Evolutionary conservation across 2,329 filamentous ascomycete genomes (phyloP), one percentile per base, ranked within the genome.

Genomic region (Pezicula neosporulosa): DNA sequence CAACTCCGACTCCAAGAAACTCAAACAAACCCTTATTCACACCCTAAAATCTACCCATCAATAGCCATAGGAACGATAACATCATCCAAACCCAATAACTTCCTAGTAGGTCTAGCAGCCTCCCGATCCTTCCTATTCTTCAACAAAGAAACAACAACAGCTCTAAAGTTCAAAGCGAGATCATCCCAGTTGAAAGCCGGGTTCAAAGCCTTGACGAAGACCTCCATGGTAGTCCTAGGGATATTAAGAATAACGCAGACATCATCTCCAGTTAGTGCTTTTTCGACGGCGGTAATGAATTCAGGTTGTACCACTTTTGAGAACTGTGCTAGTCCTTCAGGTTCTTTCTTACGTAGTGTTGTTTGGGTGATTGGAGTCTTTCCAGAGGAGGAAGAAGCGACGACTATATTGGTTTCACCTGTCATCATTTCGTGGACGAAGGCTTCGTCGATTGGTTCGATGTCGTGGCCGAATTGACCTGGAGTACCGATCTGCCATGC

Each of bases 391-490:
- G 36, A 24, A 41, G 36, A 24, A 41, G 30, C 45, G 18, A 42
- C 21, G 9, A 12, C 16, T n/a, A 44, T 54, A 39, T 54, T 41
- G 7, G 24, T 24, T 24, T 24, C 6, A 2, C 56, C 56, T 3
- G 56, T 56, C 21, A 58, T 15, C 12, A 58, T 53, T 37, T 58
- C 52, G 16, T 52, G 41, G 12, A 56, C 28, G 16, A 58, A 56
- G 3, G 3, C 44, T 33, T 55, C 47, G 16, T 58, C 50, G 19
- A 58, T 44, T 10, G 52, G 48, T 30, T 58, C 54, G n/a, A 53
- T 56, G 5, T 53, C 43, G 28, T 56, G 38, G 1, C 53, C 47
- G n/a, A 53, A 53, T 41, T 55, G 36, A 36, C 33, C 48, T 55
- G 24, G 5, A 24, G 24, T 53, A 4, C 54, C 56, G n/a, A 58